phyloP scores from a whole-genome alignment of 2,329 filamentous ascomycete species.

The Immersiporthe knoxdaviesiana region DNA sequence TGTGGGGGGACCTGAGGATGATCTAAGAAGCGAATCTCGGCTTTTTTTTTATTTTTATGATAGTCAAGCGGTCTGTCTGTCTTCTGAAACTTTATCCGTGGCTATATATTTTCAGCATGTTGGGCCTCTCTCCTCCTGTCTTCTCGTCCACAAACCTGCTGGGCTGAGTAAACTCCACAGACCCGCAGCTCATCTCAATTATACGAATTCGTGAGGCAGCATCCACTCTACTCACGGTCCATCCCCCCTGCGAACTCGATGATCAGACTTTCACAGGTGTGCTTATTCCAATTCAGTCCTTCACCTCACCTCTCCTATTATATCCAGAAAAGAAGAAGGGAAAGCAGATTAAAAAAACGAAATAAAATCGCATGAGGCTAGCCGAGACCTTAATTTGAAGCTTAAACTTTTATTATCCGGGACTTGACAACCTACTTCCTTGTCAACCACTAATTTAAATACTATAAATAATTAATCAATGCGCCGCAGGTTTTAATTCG shows the following conservation, averaged over 20 bases:
- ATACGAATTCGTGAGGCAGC: not conserved
- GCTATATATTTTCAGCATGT: not conserved
- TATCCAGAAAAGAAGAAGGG: not conserved
- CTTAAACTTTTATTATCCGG: not conserved
- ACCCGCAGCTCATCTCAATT: constrained; percentile 2
- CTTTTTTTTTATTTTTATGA: not conserved
- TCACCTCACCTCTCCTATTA: not conserved
- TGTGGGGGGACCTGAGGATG: not conserved
- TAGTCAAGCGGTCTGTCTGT: not conserved
- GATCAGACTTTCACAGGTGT: not conserved
- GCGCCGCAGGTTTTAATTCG: not conserved
- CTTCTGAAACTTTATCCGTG: not conserved
- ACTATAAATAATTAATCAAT: not conserved
- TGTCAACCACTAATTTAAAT: not conserved
- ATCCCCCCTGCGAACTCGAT: not conserved
- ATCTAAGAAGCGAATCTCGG: no score
- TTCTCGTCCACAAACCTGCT: not conserved
- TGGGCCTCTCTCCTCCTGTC: no score
- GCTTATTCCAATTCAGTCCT: not conserved
- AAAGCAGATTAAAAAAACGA: not conserved
- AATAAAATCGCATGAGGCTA: not conserved
- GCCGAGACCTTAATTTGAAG: constrained; percentile 1
- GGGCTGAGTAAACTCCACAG: not conserved
- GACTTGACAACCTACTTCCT: not conserved
- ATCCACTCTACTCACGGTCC: not conserved